A percentile compares a stretch with the other conserved stretches of the same genome.
These are phyloP conservation scores for Larix sibirica DNA, from an alignment of 83 land plant species.

Conservation along the genomic window DNA sequence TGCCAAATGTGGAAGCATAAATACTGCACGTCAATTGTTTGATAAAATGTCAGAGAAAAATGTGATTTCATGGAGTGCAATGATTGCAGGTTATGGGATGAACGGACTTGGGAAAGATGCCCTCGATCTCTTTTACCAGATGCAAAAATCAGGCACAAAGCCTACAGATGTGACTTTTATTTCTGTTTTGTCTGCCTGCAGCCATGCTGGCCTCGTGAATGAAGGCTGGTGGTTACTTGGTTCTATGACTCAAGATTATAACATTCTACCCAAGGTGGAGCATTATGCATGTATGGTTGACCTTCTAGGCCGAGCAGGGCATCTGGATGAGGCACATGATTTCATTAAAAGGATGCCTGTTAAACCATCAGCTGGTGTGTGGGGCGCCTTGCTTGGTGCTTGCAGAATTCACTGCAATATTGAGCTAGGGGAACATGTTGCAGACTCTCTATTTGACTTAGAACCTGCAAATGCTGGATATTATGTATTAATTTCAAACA, in stretches of 20 bases:
- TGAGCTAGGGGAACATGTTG: background rate
- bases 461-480: background rate
- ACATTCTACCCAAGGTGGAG: background rate
- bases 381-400: background rate
- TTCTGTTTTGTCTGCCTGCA: background rate
- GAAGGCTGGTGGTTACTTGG: background rate
- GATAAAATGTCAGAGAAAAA: constrained; percentile 18
- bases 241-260: background rate
- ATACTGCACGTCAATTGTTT: constrained; percentile 18
- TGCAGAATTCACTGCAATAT: background rate
- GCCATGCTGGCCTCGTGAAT: background rate
- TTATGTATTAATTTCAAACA: background rate
- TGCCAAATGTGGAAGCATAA: constrained; percentile 24
- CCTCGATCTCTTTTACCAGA: background rate
- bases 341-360: background rate
- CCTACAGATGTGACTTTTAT: background rate
- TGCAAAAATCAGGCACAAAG: background rate
- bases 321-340: background rate
- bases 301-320: constrained; percentile 1
- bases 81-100: constrained; percentile 24
- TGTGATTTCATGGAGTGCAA: constrained; percentile 26
- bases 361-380: background rate
- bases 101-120: constrained; percentile 17
- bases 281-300: background rate
- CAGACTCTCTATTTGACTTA: background rate